Evolutionary conservation across 352 stramenopile genomes (phyloP).

Genomic region (Pythium oligandrum): DNA sequence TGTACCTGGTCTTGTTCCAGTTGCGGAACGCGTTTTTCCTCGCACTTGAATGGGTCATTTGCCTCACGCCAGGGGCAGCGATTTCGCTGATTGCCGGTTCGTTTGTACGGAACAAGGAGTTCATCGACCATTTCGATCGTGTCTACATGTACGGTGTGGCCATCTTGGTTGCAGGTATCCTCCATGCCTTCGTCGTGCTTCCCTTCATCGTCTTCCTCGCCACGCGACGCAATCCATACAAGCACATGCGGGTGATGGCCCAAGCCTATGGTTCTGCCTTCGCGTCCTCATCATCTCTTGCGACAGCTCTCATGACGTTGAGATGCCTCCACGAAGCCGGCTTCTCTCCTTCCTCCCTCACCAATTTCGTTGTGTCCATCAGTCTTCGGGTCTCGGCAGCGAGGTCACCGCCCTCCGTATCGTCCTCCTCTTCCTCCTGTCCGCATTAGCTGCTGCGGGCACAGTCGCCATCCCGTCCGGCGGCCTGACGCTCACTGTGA

Average conservation of each 20-base stretch:
- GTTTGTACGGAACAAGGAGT: conserved; percentile 42
- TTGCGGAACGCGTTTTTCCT: conserved; percentile 70
- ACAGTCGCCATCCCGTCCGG: conserved; percentile 49
- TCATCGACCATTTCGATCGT: conserved; percentile 28
- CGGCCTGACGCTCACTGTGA: conserved; percentile 50
- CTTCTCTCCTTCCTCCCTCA: conserved; percentile 62
- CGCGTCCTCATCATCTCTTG: conserved; percentile 56
- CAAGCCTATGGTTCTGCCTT: conserved; percentile 69
- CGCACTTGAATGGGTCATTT: conserved; percentile 66
- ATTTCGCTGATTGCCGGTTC: conserved; percentile 59
- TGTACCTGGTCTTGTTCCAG: conserved; percentile 64
- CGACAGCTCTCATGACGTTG: conserved; percentile 60
- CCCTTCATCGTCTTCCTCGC: conserved; percentile 61
- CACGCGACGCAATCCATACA: conserved; percentile 63
- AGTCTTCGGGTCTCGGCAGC: conserved; percentile 51
- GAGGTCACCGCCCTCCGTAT: conserved; percentile 42
- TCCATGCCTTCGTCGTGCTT: conserved; percentile 55
- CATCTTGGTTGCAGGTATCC: conserved; percentile 22
- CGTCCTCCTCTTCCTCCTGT: conserved; percentile 48
- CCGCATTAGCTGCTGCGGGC: conserved; percentile 43
- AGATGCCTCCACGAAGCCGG: conserved; percentile 53
- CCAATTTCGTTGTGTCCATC: conserved; percentile 73
- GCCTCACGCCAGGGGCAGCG: conserved; percentile 54
- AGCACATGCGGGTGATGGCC: conserved; percentile 59
- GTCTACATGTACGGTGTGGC: conserved; percentile 55